Base-by-base conservation (phyloP, 176 grass and related monocot species). In the Aegilops longissima region DNA sequence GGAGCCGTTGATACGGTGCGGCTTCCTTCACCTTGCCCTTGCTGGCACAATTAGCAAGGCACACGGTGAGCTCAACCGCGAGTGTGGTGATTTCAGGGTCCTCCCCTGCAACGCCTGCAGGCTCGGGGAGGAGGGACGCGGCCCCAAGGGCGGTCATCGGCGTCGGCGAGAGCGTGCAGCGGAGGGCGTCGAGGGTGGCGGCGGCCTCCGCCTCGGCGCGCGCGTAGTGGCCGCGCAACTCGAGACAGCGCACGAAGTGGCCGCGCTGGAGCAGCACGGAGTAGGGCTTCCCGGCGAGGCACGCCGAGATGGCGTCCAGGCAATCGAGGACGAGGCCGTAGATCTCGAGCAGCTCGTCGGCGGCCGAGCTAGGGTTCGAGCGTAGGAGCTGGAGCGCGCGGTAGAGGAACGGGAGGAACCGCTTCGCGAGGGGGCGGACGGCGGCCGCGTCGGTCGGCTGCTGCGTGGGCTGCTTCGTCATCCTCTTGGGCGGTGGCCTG, bases 271-370 rank as follows among this genome's bases (percentile, higher is more conserved):
- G 92, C 62, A 95, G 88, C 29, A 95, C 70, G 18, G 86, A 77
- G 81, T 98, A 95, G 42, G 95, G 91, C 51, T 98, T 93, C 51
- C 91, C 95, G 17, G 88, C 91, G 33, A 98, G 90, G 87, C 91
- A 94, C 16, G 91, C 56, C 8, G 87, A 80, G 12, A 98, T 86
- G 69, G 73, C 87, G 38, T 71, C 30, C 13, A 98, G 83, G 86
- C 91, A 98, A 18, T 98, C 90, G 13, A 95, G 45, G 39, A 90
- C 25, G 72, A 95, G 88, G 40, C 47, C 85, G 47, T 92, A 98
- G 16, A 98, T 72, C 9, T 75, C 45, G 6, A 98, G 73, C 7
- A 98, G 93, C 63, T 95, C 88, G 35, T 62, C 79, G 8, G 74
- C n/a, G 44, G 44, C 44, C 44, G 44, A 64, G 67, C 52, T 85